phyloP scores from a whole-genome alignment of 2,329 filamentous ascomycete genomes.

The Arthrobotrys entomopaga region DNA sequence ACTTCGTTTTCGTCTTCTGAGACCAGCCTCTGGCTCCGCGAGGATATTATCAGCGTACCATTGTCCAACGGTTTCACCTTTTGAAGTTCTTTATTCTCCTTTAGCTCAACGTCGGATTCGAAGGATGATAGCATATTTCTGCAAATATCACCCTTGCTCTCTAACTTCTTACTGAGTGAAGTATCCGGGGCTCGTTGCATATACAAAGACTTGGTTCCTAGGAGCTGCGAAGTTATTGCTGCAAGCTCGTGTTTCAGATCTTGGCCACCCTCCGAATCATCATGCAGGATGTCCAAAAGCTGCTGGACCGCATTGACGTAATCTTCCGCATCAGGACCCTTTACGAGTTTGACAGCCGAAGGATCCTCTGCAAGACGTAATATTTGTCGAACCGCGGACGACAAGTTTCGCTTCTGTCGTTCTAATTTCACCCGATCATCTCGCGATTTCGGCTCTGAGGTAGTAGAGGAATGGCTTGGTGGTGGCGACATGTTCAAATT shows the following conservation, averaged over 20 bases:
- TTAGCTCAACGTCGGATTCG: background rate
- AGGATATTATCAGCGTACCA: constrained; percentile 30
- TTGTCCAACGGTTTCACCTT: constrained; percentile 5
- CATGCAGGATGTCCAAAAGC: constrained; percentile 29
- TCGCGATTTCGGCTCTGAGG: constrained; percentile 3
- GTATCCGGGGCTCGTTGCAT: constrained; percentile 28
- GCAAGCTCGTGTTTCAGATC: constrained; percentile 30
- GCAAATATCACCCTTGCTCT: background rate
- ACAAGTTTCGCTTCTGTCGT: constrained; percentile 28
- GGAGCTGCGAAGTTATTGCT: constrained; percentile 11
- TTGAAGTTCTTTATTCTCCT: constrained; percentile 9
- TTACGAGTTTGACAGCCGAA: constrained; percentile 11
- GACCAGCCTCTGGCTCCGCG: background rate
- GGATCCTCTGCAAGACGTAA: constrained; percentile 21
- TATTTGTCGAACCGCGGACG: constrained; percentile 17
- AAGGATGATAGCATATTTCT: background rate
- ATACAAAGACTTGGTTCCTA: constrained; percentile 22
- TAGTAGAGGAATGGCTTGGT: background rate
- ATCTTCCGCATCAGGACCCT: constrained; percentile 36
- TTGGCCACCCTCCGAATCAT: constrained; percentile 19
- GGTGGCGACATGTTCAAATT: background rate
- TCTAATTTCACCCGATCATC: constrained; percentile 22
- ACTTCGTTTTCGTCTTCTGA: constrained; percentile 23
- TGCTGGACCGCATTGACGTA: constrained; percentile 29
- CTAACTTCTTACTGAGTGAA: constrained; percentile 5